Conservation (phyloP, 1,284 basidiomycete genomes). For the Mycena citricolor region DNA sequence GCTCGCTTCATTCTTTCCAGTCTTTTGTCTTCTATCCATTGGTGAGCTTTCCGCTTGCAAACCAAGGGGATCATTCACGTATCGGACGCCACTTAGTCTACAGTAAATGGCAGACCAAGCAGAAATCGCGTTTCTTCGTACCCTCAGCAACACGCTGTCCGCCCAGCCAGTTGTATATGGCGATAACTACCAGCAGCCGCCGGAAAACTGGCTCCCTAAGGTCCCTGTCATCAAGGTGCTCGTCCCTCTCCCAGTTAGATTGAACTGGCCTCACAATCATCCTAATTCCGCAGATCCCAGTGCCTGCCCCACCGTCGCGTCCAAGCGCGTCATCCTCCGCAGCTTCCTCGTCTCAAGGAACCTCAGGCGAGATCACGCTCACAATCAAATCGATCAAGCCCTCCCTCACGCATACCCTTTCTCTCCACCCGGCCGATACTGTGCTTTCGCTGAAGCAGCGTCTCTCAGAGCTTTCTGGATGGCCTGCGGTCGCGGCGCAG, state of each 20-base stretch:
- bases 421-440: constrained; percentile 74
- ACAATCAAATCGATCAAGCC: constrained; percentile 91
- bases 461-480: constrained; percentile 60
- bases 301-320: constrained; percentile 56
- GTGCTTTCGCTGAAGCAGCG: constrained; percentile 76
- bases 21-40: too few relatives aligned
- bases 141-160: constrained; percentile 67
- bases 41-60: too few relatives aligned
- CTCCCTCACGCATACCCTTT: constrained; percentile 68
- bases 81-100: too few relatives aligned
- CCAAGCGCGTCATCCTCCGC: constrained; percentile 34
- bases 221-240: constrained; percentile 69
- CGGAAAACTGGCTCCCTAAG: constrained; percentile 67
- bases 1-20: too few relatives aligned
- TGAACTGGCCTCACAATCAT: constrained; percentile 11
- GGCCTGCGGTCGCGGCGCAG: constrained; percentile 74
- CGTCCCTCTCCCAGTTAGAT: constrained; percentile 2
- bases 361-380: constrained; percentile 56
- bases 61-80: too few relatives aligned
- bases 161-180: constrained; percentile 68
- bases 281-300: constrained; percentile 44
- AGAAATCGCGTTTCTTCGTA: constrained; percentile 74
- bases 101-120: constrained; percentile 43
- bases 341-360: constrained; percentile 22
- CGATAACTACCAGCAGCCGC: constrained; percentile 77